phyloP scores from a whole-genome alignment of 2,329 filamentous ascomycete genomes.

The Paecilomyces dactylethromorphus region DNA sequence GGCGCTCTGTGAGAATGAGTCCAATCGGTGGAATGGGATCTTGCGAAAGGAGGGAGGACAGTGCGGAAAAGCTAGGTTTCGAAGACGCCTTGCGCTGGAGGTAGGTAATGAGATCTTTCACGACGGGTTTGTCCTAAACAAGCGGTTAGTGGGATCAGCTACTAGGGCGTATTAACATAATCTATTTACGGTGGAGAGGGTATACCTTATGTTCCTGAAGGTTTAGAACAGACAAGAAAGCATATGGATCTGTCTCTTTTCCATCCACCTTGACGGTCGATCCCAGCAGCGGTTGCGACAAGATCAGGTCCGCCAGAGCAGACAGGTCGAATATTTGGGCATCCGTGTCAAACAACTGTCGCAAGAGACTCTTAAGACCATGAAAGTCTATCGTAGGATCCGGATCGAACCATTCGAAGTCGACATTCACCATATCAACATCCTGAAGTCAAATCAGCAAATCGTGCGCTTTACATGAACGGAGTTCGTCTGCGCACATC shows the following conservation, averaged over 20 bases:
- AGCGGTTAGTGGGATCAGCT: neutral
- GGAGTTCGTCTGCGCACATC: slow-evolving; percentile 8
- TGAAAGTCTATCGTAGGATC: slow-evolving; percentile 87
- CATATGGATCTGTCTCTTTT: slow-evolving; percentile 85
- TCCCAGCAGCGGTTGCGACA: slow-evolving; percentile 79
- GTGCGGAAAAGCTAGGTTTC: slow-evolving; percentile 49
- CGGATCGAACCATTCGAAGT: slow-evolving; percentile 99
- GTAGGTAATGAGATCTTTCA: slow-evolving; percentile 67
- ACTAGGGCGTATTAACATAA: neutral
- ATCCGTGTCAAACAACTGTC: slow-evolving; percentile 89
- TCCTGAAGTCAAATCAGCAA: slow-evolving; percentile 49
- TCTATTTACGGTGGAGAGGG: neutral
- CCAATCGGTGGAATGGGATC: slow-evolving; percentile 60
- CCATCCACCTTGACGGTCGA: slow-evolving; percentile 97
- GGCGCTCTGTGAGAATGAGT: slow-evolving; percentile 79
- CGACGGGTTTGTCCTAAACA: slow-evolving; percentile 58
- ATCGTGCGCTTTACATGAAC: neutral
- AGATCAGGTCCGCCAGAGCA: slow-evolving; percentile 74
- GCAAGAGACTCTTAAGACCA: slow-evolving; percentile 80
- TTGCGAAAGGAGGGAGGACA: slow-evolving; percentile 53
- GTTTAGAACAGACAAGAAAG: slow-evolving; percentile 84
- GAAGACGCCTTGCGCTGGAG: slow-evolving; percentile 50
- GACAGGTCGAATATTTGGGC: slow-evolving; percentile 80
- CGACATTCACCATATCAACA: slow-evolving; percentile 85
- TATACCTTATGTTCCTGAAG: slow-evolving; percentile 62